Percentiles rank a stretch among this genome's conserved stretches.
Conservation (phyloP, 2,329 filamentous ascomycete genomes). For the Hypoxylon sp. region DNA sequence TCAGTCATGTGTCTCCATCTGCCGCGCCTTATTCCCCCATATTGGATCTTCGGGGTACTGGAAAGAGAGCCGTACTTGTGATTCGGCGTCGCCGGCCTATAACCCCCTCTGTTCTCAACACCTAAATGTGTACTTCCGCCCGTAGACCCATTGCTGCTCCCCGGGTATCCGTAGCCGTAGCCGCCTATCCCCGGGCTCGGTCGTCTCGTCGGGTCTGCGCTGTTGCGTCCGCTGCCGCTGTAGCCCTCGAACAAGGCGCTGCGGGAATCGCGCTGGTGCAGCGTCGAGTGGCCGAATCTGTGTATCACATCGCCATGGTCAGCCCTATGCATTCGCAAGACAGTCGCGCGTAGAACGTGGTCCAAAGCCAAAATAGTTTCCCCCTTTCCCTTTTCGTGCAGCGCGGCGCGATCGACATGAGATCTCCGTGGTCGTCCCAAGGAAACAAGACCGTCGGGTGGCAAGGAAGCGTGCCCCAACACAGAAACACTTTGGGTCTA, state of each 20-base stretch:
- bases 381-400: conserved; percentile 11
- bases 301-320: conserved; percentile 6
- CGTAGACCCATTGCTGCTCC: conserved; percentile 51
- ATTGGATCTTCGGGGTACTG: background rate
- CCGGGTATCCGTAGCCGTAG: conserved; percentile 68
- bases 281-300: conserved; percentile 77
- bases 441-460: conserved; percentile 20
- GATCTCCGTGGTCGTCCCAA: conserved; percentile 35
- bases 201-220: conserved; percentile 59
- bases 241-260: conserved; percentile 84
- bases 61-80: conserved; percentile 62
- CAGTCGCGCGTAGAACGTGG: background rate
- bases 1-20: conserved; percentile 10
- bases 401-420: conserved; percentile 34
- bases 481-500: background rate
- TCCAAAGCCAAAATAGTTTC: background rate
- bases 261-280: conserved; percentile 81
- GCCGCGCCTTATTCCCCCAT: background rate
- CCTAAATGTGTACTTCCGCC: conserved; percentile 46
- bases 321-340: conserved; percentile 11
- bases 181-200: conserved; percentile 60
- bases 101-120: conserved; percentile 58
- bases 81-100: conserved; percentile 79
- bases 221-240: conserved; percentile 69
- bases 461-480: background rate